A percentile compares a stretch with the other conserved stretches of the same genome.
Conservation (phyloP, 202 grass and related monocot genomes). For the Musa balbisiana region DNA sequence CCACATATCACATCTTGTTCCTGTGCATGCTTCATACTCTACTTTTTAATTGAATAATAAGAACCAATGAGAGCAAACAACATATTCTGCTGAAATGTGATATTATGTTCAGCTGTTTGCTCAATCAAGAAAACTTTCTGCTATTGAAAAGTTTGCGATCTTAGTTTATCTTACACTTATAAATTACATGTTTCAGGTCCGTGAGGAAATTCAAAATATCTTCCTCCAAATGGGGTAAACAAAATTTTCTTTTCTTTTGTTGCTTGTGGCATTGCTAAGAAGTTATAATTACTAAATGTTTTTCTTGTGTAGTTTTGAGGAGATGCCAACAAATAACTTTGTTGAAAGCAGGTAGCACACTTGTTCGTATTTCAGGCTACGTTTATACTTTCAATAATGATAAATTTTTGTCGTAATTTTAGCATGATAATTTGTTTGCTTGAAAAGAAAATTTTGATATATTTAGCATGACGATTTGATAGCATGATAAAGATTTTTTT, state of each 20-base stretch:
- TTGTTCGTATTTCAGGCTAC: background rate
- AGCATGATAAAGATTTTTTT: no score
- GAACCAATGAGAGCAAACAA: no score
- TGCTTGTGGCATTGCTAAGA: conserved; percentile 9
- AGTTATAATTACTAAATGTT: background rate
- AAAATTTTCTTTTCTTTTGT: conserved; percentile 26
- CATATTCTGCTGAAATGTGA: no score
- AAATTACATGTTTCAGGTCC: conserved; percentile 45
- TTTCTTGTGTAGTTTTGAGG: conserved; percentile 54
- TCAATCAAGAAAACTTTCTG: background rate
- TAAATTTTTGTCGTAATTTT: background rate
- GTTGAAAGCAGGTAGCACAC: conserved; percentile 73
- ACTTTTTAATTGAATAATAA: no score
- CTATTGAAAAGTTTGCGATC: background rate
- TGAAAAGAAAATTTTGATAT: background rate
- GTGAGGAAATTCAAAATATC: conserved; percentile 75
- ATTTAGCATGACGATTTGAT: no score
- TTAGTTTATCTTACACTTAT: background rate
- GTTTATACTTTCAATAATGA: conserved; percentile 4
- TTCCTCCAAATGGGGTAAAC: conserved; percentile 89
- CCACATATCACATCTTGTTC: no score
- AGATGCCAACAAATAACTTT: conserved; percentile 97
- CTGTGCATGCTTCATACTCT: no score
- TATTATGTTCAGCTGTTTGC: background rate
- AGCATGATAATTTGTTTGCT: background rate